These are phyloP conservation scores for Magnolia officinalis DNA, from an alignment of 164 flowering plant species.

Conservation along the genomic window DNA sequence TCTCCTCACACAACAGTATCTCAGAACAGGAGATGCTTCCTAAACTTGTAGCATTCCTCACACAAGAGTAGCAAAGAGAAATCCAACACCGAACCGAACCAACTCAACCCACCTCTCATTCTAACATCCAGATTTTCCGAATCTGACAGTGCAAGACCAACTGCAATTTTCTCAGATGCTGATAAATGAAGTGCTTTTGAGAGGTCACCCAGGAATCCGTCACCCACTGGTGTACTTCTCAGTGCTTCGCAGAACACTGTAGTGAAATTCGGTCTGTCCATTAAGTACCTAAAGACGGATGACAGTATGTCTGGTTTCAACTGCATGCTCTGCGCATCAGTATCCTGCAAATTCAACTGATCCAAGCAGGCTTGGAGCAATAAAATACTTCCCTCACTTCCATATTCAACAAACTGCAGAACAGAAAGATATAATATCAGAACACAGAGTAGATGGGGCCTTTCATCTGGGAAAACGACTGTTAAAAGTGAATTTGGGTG, in stretches of 20 bases:
- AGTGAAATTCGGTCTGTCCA: slow-evolving; percentile 65
- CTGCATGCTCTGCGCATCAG: slow-evolving; percentile 37
- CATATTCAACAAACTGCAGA: slow-evolving; percentile 63
- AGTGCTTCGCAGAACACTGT: slow-evolving; percentile 62
- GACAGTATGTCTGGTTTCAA: slow-evolving; percentile 38
- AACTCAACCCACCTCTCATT: slow-evolving; percentile 49
- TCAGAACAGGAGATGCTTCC: neutral
- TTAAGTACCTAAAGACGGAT: slow-evolving; percentile 43
- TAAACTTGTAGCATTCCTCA: neutral
- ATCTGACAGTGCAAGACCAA: slow-evolving; percentile 86
- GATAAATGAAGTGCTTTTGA: slow-evolving; percentile 56
- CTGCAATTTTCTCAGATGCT: slow-evolving; percentile 58
- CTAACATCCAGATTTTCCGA: slow-evolving; percentile 53
- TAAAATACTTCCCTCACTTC: slow-evolving; percentile 64
- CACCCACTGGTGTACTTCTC: slow-evolving; percentile 32
- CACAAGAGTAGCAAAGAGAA: neutral
- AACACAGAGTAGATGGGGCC: no score
- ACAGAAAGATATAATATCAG: neutral
- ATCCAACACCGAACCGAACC: neutral
- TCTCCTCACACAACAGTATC: no score
- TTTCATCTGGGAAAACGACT: no score
- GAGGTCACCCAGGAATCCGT: slow-evolving; percentile 51
- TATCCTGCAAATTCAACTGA: slow-evolving; percentile 33
- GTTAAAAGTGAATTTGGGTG: no score
- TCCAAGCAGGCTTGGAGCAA: slow-evolving; percentile 64